phyloP scores from a whole-genome alignment of 2,329 filamentous ascomycete species.

The Massarina eburnea region DNA sequence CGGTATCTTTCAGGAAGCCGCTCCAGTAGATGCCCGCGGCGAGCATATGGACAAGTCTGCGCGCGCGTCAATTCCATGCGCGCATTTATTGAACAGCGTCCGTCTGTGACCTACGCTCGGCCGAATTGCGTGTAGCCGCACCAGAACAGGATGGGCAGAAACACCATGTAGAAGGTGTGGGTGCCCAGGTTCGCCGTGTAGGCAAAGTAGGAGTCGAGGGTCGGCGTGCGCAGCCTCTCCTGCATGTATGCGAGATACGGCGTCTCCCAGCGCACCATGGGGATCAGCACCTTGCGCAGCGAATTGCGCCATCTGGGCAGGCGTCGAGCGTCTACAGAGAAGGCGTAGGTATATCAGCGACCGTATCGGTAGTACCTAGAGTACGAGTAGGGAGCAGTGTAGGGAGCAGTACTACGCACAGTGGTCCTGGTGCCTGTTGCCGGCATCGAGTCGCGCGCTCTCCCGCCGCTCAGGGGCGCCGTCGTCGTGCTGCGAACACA shows the following conservation, averaged over 20 bases:
- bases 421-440: constrained; percentile 73
- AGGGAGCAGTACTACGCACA: constrained; percentile 35
- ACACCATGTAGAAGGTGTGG: constrained; percentile 98
- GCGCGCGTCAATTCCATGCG: constrained; percentile 2
- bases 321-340: constrained; percentile 69
- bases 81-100: background rate
- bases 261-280: constrained; percentile 90
- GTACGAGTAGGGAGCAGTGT: too few relatives aligned
- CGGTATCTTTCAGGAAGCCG: constrained; percentile 90
- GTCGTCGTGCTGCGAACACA: too few relatives aligned
- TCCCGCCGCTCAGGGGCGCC: too few relatives aligned
- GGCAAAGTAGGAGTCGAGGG: constrained; percentile 94
- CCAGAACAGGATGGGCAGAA: constrained; percentile 94
- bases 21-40: constrained; percentile 69
- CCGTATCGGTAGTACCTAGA: too few relatives aligned
- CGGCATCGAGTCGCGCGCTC: constrained; percentile 61
- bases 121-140: constrained; percentile 84
- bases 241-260: constrained; percentile 90
- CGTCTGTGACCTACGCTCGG: constrained; percentile 68
- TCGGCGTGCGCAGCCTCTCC: constrained; percentile 73
- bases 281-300: constrained; percentile 78
- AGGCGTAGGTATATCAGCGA: too few relatives aligned
- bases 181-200: constrained; percentile 95
- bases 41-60: constrained; percentile 58
- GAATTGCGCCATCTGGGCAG: constrained; percentile 88